A percentile compares a stretch with the other conserved stretches of the same genome.
phyloP scores from a whole-genome alignment of 345 rosid species.

The Rhodamnia rubescens region DNA sequence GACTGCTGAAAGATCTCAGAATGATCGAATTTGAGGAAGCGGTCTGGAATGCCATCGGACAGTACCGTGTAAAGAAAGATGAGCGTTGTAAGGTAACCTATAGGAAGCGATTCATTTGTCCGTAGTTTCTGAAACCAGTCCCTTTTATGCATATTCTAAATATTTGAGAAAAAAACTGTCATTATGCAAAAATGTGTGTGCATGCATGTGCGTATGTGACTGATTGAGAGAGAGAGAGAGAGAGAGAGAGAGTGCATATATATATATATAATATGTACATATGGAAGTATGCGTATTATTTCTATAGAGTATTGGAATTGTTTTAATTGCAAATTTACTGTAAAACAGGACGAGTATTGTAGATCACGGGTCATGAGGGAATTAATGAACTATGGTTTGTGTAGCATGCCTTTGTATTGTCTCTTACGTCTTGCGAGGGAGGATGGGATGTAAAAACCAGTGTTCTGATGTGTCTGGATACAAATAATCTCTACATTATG shows the following conservation, averaged over 20 bases:
- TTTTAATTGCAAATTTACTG: not conserved
- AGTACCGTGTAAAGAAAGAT: not conserved
- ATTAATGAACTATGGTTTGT: not conserved
- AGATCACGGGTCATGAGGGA: not conserved
- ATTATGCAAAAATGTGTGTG: not conserved
- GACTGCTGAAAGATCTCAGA: slow-evolving; percentile 18
- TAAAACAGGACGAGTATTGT: not conserved
- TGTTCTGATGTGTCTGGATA: not conserved
- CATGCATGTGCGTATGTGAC: not conserved
- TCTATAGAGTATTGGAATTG: not conserved
- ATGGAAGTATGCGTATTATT: not conserved
- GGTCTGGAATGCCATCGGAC: slow-evolving; percentile 22
- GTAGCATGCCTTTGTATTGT: not conserved
- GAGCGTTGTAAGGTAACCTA: slow-evolving; percentile 22
- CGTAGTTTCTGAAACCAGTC: not conserved
- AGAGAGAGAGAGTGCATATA: not conserved
- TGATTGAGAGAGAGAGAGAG: not conserved
- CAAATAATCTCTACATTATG: not conserved
- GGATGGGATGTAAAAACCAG: not conserved
- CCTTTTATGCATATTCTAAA: not conserved
- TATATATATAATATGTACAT: too few species aligned
- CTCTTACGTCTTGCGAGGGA: not conserved
- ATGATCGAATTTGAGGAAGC: slow-evolving; percentile 38
- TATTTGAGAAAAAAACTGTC: not conserved
- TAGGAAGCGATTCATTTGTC: not conserved